Percentiles rank a stretch among this genome's conserved stretches.
These are phyloP conservation scores for Fusarium udum DNA, from an alignment of 2,329 filamentous ascomycete genomes.

Conservation along the genomic window DNA sequence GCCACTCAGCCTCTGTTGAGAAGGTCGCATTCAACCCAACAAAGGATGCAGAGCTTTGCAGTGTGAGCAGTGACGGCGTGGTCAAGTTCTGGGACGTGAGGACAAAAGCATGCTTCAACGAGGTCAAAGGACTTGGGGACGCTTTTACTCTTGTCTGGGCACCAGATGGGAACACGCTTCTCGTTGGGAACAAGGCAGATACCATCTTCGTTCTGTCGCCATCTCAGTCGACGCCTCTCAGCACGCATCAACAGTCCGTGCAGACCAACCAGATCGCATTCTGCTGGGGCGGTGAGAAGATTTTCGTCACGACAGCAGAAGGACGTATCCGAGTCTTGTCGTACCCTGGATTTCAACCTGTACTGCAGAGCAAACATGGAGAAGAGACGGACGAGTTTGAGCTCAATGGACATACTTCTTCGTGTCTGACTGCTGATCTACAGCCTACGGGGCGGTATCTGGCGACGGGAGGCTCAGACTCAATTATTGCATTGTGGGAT, in stretches of 20 bases:
- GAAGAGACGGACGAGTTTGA: slow-evolving; percentile 63
- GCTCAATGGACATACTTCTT: slow-evolving; percentile 77
- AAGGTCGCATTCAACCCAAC: slow-evolving; percentile 81
- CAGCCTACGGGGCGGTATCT: slow-evolving; percentile 77
- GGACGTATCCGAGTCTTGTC: slow-evolving; percentile 76
- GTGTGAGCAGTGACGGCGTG: slow-evolving; percentile 76
- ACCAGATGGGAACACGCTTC: slow-evolving; percentile 73
- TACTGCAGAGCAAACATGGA: slow-evolving; percentile 59
- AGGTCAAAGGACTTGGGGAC: slow-evolving; percentile 72
- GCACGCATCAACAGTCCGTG: slow-evolving; percentile 67
- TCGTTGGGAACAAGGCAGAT: slow-evolving; percentile 79
- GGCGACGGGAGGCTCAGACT: slow-evolving; percentile 79
- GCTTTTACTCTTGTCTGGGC: slow-evolving; percentile 79
- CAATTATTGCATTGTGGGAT: slow-evolving; percentile 80
- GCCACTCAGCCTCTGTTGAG: slow-evolving; percentile 72
- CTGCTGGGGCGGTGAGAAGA: slow-evolving; percentile 75
- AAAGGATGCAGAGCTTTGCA: slow-evolving; percentile 80
- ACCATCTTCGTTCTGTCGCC: slow-evolving; percentile 71
- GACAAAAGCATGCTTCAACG: slow-evolving; percentile 74
- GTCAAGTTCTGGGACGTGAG: slow-evolving; percentile 85
- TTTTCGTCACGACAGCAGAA: slow-evolving; percentile 76
- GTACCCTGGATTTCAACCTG: slow-evolving; percentile 70
- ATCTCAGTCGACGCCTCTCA: slow-evolving; percentile 62
- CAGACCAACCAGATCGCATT: slow-evolving; percentile 80
- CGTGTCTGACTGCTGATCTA: slow-evolving; percentile 73